Base-by-base conservation (phyloP, 73 alveolate species). In the Loxodes magnus region DNA sequence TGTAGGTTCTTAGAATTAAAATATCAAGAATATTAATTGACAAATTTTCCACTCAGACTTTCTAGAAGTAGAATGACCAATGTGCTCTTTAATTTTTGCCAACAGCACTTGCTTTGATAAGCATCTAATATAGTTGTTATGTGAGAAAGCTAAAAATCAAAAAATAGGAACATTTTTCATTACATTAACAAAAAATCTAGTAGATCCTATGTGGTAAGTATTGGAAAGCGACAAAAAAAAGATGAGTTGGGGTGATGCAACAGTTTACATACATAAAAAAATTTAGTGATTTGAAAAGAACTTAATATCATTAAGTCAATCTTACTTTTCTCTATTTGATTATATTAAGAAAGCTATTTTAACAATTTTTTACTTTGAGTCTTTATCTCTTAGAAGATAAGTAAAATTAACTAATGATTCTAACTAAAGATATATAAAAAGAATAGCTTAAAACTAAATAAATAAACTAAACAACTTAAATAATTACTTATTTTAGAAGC, bases 181-280 rank as follows among this genome's bases (percentile, higher is more conserved):
- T 17, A 88, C 95, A 22, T 37, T 80, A 30, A 80, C 94, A 15
- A 71, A 73, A 50, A 78, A 56, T 51, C 64, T 79, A 17, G 7
- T n/a, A 7, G 7, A 9, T 22, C 59, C 80, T 7, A 81, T 75
- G 25, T 89, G 96, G 96, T 79, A 78, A 54, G 23, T 55, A 5
- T 21, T 81, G 10, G 34, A 55, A 28, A 76, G 77, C 28, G 64
- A 81, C 25, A 70, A 67, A 54, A 77, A 73, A 26, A 23, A 55
- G 17, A 79, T 89, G 92, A 55, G 93, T 30, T 88, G 98, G 98
- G 98, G 98, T 21, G 35, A 57, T 20, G 94, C 94, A 7, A 66
- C 94, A 12, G 79, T 88, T 35, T 64, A 67, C 66, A 75, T 88
- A 43, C 86, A 88, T 36, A 46, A 71, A 44, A 88, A 84, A 59